Conservation (phyloP, 2,329 filamentous ascomycete genomes). For the Lachnellula hyalina region DNA sequence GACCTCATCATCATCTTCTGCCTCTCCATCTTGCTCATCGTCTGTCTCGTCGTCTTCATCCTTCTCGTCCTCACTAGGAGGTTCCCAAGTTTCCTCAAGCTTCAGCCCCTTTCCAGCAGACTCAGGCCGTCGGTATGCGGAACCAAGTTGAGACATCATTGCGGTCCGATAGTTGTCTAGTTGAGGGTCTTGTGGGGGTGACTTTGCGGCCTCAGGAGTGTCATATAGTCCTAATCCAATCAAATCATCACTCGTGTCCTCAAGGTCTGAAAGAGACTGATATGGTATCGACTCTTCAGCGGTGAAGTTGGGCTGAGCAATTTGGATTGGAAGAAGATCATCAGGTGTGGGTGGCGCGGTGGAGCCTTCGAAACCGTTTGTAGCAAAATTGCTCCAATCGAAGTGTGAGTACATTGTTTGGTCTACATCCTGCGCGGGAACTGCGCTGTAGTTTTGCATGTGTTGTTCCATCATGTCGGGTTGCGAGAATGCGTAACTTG, state of each 20-base stretch:
- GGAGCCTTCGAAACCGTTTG: conserved; percentile 39
- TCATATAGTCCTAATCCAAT: conserved; percentile 83
- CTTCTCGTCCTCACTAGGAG: conserved; percentile 51
- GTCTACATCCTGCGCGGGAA: conserved; percentile 17
- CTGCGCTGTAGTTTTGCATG: conserved; percentile 9
- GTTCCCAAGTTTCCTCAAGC: conserved; percentile 75
- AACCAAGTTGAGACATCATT: conserved; percentile 49
- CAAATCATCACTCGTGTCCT: conserved; percentile 62
- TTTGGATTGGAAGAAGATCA: conserved; percentile 48
- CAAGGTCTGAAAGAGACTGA: conserved; percentile 47
- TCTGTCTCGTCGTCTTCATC: conserved; percentile 50
- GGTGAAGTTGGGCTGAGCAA: conserved; percentile 40
- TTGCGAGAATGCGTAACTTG: conserved; percentile 15
- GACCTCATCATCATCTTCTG: conserved; percentile 22
- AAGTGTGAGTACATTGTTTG: conserved; percentile 29
- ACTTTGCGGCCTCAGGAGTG: conserved; percentile 52
- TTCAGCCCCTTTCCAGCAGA: conserved; percentile 69
- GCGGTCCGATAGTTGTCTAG: conserved; percentile 48
- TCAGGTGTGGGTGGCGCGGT: conserved; percentile 57
- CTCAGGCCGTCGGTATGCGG: conserved; percentile 40
- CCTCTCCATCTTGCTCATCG: conserved; percentile 37
- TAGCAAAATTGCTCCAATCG: conserved; percentile 43
- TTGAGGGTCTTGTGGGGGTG: conserved; percentile 38
- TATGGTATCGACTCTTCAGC: conserved; percentile 47
- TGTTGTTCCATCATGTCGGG: conserved; percentile 10